Conservation (phyloP, 2,329 filamentous ascomycete species). For the Capronia americana region DNA sequence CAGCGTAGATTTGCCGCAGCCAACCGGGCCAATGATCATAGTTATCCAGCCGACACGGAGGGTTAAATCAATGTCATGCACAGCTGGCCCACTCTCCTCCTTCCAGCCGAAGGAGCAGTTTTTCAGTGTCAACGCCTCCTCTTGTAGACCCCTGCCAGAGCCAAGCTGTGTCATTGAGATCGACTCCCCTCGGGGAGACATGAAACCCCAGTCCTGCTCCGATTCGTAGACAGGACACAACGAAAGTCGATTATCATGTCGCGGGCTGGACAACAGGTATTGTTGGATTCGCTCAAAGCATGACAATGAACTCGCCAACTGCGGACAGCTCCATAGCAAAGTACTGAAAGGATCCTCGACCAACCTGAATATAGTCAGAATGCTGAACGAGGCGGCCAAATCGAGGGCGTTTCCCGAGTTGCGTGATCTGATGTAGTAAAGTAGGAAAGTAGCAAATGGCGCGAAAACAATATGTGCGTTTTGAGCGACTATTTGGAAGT, state of each 20-base stretch:
- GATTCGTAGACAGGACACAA: conserved; percentile 9
- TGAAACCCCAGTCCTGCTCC: not conserved
- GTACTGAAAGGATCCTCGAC: conserved; percentile 22
- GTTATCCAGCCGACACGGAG: conserved; percentile 34
- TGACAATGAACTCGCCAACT: conserved; percentile 31
- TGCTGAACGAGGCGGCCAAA: conserved; percentile 29
- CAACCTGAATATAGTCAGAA: conserved; percentile 33
- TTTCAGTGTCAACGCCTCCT: conserved; percentile 43
- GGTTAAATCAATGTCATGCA: conserved; percentile 38
- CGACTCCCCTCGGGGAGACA: not conserved
- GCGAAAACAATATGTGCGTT: conserved; percentile 30
- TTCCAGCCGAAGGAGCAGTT: conserved; percentile 58
- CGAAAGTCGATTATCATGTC: conserved; percentile 31
- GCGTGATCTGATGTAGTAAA: conserved; percentile 29
- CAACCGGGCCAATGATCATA: conserved; percentile 42
- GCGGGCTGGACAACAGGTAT: conserved; percentile 29
- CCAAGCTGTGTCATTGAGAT: conserved; percentile 23
- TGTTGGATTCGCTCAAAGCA: conserved; percentile 37
- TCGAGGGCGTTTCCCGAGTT: conserved; percentile 22
- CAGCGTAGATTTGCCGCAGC: conserved; percentile 40
- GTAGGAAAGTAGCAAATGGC: conserved; percentile 33
- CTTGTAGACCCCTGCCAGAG: not conserved
- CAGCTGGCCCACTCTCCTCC: conserved; percentile 47
- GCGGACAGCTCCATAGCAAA: conserved; percentile 20
- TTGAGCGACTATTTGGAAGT: conserved; percentile 26